phyloP scores from a whole-genome alignment of 768 basidiomycete species.

The Holtermannia corniformis region DNA sequence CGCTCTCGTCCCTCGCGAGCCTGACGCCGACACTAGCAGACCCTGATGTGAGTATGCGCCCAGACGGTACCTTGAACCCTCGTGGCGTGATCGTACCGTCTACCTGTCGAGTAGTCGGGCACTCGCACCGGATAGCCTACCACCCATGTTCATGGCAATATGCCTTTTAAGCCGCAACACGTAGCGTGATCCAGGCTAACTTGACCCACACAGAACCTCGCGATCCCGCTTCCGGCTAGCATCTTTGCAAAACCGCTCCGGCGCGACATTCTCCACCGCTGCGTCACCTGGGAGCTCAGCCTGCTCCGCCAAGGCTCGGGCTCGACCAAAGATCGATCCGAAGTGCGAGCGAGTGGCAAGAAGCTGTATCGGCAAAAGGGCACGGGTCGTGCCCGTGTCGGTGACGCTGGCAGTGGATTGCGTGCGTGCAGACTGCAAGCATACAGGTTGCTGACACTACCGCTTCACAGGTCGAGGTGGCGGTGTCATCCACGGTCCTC shows the following conservation, averaged over 20 bases:
- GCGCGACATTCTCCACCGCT: constrained; percentile 84
- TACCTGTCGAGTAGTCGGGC: no score
- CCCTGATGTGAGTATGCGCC: constrained; percentile 17
- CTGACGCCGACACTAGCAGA: constrained; percentile 24
- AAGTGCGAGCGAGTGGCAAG: constrained; percentile 77
- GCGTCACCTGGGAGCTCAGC: constrained; percentile 78
- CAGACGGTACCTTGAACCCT: no score
- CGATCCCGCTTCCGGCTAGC: constrained; percentile 43
- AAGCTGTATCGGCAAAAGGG: constrained; percentile 93
- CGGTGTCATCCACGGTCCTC: constrained; percentile 83
- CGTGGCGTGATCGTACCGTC: not conserved
- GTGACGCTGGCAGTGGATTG: constrained; percentile 55
- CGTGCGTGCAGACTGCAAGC: constrained; percentile 22
- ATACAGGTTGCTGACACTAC: not conserved
- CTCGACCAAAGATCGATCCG: constrained; percentile 79
- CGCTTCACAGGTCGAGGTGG: constrained; percentile 66
- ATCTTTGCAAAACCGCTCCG: constrained; percentile 85
- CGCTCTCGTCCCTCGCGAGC: constrained; percentile 34
- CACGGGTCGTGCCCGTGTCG: constrained; percentile 76
- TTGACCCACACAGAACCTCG: constrained; percentile 13
- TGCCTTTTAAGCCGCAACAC: not conserved
- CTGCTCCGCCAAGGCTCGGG: constrained; percentile 56
- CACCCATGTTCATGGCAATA: not conserved
- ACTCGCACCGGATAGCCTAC: not conserved
- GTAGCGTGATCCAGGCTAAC: not conserved